Conservation (phyloP, 345 rosid genomes). For the Eucalyptus sp. region DNA sequence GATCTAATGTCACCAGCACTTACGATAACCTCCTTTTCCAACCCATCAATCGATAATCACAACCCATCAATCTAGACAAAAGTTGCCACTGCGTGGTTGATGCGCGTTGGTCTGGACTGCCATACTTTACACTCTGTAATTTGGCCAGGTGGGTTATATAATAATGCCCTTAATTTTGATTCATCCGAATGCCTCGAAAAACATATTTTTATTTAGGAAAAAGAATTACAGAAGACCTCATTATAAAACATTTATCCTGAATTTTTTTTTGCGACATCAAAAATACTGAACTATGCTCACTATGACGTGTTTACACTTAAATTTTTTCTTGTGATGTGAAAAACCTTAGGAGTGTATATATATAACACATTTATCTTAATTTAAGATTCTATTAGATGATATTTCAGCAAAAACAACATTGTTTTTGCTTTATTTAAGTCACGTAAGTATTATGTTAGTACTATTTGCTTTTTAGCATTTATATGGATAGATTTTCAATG, state of each 20-base stretch:
- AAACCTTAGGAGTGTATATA: fast-evolving
- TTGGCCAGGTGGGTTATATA: not conserved
- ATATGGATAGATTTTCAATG: too few species aligned
- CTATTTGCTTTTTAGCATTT: fast-evolving
- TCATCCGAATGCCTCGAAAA: not conserved
- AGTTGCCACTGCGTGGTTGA: not conserved
- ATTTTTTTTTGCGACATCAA: too few species aligned
- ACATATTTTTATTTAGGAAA: not conserved
- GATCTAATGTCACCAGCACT: not conserved
- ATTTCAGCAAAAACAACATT: too few species aligned
- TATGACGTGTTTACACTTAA: fast-evolving
- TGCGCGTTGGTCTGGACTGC: not conserved
- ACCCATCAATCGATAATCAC: not conserved
- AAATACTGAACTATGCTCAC: fast-evolving
- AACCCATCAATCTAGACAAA: not conserved
- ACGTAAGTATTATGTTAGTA: fast-evolving
- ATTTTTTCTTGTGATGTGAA: too few species aligned
- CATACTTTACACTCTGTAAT: not conserved
- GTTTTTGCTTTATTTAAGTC: too few species aligned
- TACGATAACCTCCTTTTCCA: not conserved
- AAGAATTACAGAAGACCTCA: not conserved
- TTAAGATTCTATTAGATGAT: not conserved
- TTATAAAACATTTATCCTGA: fast-evolving
- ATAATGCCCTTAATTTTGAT: not conserved
- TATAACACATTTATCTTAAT: too few species aligned